Percentiles rank a stretch among this genome's conserved stretches.
These are phyloP conservation scores for Ophiostoma ips DNA, from an alignment of 2,329 filamentous ascomycete genomes.

Conservation along the genomic window DNA sequence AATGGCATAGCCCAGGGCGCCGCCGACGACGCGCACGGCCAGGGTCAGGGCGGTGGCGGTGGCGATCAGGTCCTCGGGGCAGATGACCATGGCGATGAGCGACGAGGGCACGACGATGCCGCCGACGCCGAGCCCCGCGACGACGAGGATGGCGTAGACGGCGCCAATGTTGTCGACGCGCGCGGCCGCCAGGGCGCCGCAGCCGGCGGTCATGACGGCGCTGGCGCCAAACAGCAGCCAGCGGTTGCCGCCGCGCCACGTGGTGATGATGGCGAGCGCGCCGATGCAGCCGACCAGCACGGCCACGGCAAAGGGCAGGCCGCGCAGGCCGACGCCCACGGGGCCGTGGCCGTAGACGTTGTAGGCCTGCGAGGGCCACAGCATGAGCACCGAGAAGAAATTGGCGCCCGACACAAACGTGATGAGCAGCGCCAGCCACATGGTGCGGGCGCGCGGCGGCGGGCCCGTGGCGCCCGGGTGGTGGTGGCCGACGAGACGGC, in stretches of 20 bases:
- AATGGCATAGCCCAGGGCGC: conserved; percentile 48
- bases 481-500: conserved; percentile 16
- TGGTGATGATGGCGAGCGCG: conserved; percentile 41
- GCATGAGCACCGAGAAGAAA: conserved; percentile 40
- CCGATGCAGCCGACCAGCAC: conserved; percentile 48
- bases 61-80: conserved; percentile 55
- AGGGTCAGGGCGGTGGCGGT: conserved; percentile 55
- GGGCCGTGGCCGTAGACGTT: conserved; percentile 54
- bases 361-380: conserved; percentile 51
- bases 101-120: conserved; percentile 54
- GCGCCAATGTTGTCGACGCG: conserved; percentile 36
- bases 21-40: conserved; percentile 55
- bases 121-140: conserved; percentile 51
- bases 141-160: conserved; percentile 42
- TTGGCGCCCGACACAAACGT: conserved; percentile 46
- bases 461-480: conserved; percentile 15
- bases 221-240: conserved; percentile 45
- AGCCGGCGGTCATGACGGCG: conserved; percentile 51
- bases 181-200: conserved; percentile 37
- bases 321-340: conserved; percentile 47
- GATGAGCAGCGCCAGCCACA: conserved; percentile 39
- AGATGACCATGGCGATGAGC: conserved; percentile 56
- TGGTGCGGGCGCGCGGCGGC: conserved; percentile 22
- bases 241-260: conserved; percentile 44
- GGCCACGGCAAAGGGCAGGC: conserved; percentile 49